phyloP scores from a whole-genome alignment of 1,284 basidiomycete species.

The Leccinum angustisporum region DNA sequence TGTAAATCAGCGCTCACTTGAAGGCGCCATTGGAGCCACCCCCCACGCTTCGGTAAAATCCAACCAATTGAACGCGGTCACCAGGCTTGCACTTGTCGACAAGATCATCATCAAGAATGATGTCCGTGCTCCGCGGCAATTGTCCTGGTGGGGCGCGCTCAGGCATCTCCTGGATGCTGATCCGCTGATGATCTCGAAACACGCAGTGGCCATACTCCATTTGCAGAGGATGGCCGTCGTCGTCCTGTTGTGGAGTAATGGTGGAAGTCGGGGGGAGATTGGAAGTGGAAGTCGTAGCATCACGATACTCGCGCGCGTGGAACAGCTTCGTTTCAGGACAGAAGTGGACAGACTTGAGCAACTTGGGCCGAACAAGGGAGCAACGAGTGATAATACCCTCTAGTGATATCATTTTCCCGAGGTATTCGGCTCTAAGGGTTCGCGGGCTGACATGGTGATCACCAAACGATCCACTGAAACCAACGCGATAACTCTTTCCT shows the following conservation, averaged over 20 bases:
- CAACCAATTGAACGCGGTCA: conserved; percentile 96
- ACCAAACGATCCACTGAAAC: conserved; percentile 98
- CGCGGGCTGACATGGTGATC: conserved; percentile 98
- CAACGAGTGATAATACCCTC: conserved; percentile 99
- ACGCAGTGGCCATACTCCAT: conserved; percentile 93
- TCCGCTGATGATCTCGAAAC: conserved; percentile 96
- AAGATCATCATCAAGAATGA: conserved; percentile 95
- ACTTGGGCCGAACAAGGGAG: conserved; percentile 97
- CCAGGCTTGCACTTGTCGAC: conserved; percentile 98
- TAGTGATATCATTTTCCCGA: conserved; percentile 95
- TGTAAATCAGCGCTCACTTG: conserved; percentile 62
- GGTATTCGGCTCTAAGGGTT: conserved; percentile 83
- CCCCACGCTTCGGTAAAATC: conserved; percentile 92
- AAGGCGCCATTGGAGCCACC: conserved; percentile 88
- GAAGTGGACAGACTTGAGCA: conserved; percentile 96
- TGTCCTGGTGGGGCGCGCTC: conserved; percentile 97
- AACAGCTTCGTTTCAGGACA: conserved; percentile 85
- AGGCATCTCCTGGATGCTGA: conserved; percentile 99
- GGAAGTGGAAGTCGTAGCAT: conserved; percentile 85
- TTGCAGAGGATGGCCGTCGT: conserved; percentile 82
- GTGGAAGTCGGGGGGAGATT: conserved; percentile 87
- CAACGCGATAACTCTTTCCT: conserved; percentile 81
- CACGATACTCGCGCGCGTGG: conserved; percentile 90
- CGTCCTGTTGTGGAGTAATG: conserved; percentile 90
- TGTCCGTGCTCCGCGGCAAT: conserved; percentile 92